Evolutionary conservation across 1,284 basidiomycete genomes (phyloP).

Genomic region (Ceratobasidium sp.): DNA sequence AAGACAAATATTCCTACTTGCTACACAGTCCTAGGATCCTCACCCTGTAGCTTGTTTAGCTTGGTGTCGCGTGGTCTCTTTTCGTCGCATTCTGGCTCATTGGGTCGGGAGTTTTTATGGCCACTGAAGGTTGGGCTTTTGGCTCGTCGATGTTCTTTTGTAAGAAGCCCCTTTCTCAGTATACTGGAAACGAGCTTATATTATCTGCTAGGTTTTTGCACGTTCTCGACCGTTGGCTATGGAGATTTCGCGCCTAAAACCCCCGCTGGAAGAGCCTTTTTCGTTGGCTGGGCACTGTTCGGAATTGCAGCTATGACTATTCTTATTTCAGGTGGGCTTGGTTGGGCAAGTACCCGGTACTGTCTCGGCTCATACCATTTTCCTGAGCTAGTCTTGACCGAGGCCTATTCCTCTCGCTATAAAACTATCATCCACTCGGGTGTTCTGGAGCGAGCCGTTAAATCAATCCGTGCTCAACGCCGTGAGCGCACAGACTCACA

Average conservation of each 20-base stretch:
- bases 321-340: conserved; percentile 64
- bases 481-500: background rate
- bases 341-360: background rate
- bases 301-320: conserved; percentile 79
- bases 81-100: conserved; percentile 66
- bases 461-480: conserved; percentile 52
- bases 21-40: background rate
- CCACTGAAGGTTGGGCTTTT: conserved; percentile 60
- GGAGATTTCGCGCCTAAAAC: conserved; percentile 69
- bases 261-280: conserved; percentile 74
- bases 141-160: conserved; percentile 73
- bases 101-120: conserved; percentile 62
- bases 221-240: conserved; percentile 63
- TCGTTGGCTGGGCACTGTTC: conserved; percentile 80
- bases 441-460: conserved; percentile 58
- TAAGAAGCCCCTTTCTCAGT: conserved; percentile 49
- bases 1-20: conserved; percentile 34
- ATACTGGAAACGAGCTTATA: too few species aligned
- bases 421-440: conserved; percentile 57
- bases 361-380: conserved; percentile 42
- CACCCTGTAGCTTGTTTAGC: too few species aligned
- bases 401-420: conserved; percentile 64
- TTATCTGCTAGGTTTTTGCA: conserved; percentile 27
- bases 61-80: conserved; percentile 55
- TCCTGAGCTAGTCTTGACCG: conserved; percentile 62